A percentile compares a stretch with the other conserved stretches of the same genome.
Conservation (phyloP, 208 protist species). For the Trypanosoma cruzi region DNA sequence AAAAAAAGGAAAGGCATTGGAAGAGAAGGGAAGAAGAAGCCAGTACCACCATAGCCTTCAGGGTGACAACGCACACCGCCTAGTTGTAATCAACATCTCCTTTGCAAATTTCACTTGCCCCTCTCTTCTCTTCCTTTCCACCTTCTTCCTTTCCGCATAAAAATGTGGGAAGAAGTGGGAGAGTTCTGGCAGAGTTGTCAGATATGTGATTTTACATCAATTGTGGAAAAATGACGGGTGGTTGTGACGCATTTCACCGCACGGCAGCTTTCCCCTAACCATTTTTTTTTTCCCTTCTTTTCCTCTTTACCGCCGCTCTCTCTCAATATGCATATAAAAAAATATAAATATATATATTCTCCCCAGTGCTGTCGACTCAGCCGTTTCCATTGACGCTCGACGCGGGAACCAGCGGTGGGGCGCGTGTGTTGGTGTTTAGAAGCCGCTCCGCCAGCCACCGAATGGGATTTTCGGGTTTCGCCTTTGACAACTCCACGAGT, state of each 20-base stretch:
- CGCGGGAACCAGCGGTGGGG: constrained; percentile 62
- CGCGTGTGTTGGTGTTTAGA: constrained; percentile 78
- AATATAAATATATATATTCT: no score
- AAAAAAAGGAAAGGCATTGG: background rate
- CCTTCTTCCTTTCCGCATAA: background rate
- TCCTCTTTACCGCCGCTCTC: no score
- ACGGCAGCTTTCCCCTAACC: background rate
- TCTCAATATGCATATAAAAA: no score
- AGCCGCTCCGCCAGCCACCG: constrained; percentile 86
- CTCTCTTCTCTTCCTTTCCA: no score
- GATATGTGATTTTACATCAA: background rate
- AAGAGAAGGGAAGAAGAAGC: no score
- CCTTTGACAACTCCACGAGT: constrained; percentile 80
- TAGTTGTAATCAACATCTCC: background rate
- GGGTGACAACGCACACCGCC: background rate
- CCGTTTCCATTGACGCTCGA: constrained; percentile 1
- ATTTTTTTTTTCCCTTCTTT: constrained; percentile 9
- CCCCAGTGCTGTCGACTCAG: background rate
- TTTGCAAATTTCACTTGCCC: background rate
- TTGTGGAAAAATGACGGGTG: background rate
- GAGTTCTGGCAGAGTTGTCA: background rate
- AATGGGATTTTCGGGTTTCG: constrained; percentile 86
- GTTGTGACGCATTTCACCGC: background rate
- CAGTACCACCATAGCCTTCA: background rate
- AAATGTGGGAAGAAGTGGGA: background rate